phyloP scores from a whole-genome alignment of 164 flowering plant species.

The Macadamia tetraphylla region DNA sequence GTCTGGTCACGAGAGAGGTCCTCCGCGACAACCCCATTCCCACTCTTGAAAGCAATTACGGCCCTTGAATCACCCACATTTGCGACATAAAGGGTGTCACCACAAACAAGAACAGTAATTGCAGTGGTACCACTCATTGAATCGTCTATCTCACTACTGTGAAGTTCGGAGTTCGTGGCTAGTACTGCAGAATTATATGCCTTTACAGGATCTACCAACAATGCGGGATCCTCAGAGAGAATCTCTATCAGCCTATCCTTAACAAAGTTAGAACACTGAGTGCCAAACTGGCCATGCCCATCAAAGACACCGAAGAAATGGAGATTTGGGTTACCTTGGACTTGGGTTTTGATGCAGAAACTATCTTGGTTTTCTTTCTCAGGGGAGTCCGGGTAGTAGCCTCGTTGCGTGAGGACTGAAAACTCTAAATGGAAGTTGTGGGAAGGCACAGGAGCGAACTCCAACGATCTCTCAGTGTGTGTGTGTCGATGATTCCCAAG shows the following conservation, averaged over 20 bases:
- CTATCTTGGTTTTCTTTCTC: slow-evolving; percentile 91
- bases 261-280: slow-evolving; percentile 77
- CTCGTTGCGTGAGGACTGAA: slow-evolving; percentile 67
- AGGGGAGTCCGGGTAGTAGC: slow-evolving; percentile 84
- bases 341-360: slow-evolving; percentile 56
- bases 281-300: slow-evolving; percentile 89
- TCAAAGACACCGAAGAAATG: slow-evolving; percentile 99
- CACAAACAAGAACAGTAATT: slow-evolving; percentile 72
- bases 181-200: slow-evolving; percentile 65
- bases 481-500: slow-evolving; percentile 16
- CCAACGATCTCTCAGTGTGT: slow-evolving; percentile 48
- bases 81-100: slow-evolving; percentile 66
- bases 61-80: slow-evolving; percentile 99
- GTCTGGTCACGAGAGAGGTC: slow-evolving; percentile 84
- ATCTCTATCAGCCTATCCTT: slow-evolving; percentile 61
- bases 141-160: slow-evolving; percentile 78
- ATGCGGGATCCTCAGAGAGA: slow-evolving; percentile 42
- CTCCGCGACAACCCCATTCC: slow-evolving; percentile 51
- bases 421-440: slow-evolving; percentile 57
- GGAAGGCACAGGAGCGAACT: slow-evolving; percentile 56
- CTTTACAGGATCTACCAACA: slow-evolving; percentile 68
- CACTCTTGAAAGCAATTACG: slow-evolving; percentile 62
- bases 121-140: slow-evolving; percentile 97
- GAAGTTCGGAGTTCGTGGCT: slow-evolving; percentile 57
- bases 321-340: slow-evolving; percentile 80